Conservation (phyloP, 2,329 filamentous ascomycete genomes). For the Aspergillus flavus region DNA sequence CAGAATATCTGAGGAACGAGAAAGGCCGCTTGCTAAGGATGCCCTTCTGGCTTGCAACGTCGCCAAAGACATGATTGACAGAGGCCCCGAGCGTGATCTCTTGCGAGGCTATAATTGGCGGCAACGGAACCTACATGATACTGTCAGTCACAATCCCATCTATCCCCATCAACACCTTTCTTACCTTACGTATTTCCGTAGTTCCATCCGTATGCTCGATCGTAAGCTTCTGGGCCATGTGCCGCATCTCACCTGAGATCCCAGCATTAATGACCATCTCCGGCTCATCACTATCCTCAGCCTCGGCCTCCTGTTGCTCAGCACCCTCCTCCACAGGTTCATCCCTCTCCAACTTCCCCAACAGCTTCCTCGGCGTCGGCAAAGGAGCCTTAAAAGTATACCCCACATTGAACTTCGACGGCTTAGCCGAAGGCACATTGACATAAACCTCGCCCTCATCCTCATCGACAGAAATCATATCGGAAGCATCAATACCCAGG, state of each 20-base stretch:
- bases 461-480: slow-evolving; percentile 34
- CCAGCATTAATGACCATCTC: slow-evolving; percentile 37
- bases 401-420: slow-evolving; percentile 32
- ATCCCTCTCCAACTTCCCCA: slow-evolving; percentile 23
- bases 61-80: slow-evolving; percentile 32
- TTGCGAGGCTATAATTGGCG: slow-evolving; percentile 29
- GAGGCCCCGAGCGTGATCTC: slow-evolving; percentile 37
- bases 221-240: slow-evolving; percentile 23
- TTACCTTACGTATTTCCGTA: slow-evolving; percentile 30
- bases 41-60: slow-evolving; percentile 29
- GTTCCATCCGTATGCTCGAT: slow-evolving; percentile 30
- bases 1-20: slow-evolving; percentile 36
- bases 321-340: slow-evolving; percentile 18
- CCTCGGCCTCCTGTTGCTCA: neutral
- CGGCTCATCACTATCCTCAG: slow-evolving; percentile 16
- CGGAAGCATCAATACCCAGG: slow-evolving; percentile 38
- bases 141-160: slow-evolving; percentile 7
- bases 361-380: slow-evolving; percentile 26
- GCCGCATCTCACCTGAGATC: slow-evolving; percentile 34
- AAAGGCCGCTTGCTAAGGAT: slow-evolving; percentile 32
- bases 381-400: slow-evolving; percentile 41
- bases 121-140: slow-evolving; percentile 32
- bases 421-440: slow-evolving; percentile 28
- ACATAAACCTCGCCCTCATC: slow-evolving; percentile 33
- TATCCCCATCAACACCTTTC: neutral